These are phyloP conservation scores for Chaetomiaceae sp. DNA, from an alignment of 2,329 filamentous ascomycete species.

Conservation along the genomic window DNA sequence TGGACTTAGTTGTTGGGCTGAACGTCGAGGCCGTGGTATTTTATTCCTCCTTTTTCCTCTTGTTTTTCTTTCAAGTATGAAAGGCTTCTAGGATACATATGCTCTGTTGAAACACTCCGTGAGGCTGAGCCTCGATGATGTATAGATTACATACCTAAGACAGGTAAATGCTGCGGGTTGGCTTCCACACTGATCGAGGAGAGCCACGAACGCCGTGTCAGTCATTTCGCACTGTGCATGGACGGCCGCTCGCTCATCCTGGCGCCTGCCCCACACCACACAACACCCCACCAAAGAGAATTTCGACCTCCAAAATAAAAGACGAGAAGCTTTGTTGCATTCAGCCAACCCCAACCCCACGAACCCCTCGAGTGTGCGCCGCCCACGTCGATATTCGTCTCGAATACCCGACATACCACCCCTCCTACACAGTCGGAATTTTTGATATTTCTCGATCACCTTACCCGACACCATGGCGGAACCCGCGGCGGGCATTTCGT, in stretches of 20 bases:
- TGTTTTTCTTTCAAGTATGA: no score
- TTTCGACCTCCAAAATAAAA: conserved; percentile 11
- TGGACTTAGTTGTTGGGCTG: no score
- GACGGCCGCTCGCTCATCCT: not conserved
- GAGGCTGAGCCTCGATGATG: no score
- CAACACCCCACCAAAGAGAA: conserved; percentile 16
- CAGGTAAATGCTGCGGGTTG: no score
- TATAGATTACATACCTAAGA: no score
- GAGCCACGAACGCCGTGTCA: no score
- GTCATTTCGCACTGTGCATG: not conserved
- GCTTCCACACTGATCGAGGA: no score
- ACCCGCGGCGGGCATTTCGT: conserved; percentile 21
- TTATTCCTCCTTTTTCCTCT: not conserved
- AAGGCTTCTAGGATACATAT: no score
- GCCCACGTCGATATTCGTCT: not conserved
- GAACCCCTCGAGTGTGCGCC: no score
- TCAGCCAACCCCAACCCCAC: not conserved
- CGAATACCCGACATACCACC: not conserved
- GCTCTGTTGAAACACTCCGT: no score
- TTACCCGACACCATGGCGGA: conserved; percentile 22
- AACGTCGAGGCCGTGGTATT: no score
- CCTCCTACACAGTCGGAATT: no score
- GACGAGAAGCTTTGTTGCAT: conserved; percentile 3
- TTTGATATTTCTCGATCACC: not conserved
- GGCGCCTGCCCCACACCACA: conserved; percentile 8